These are phyloP conservation scores for Penicillium maclennaniae DNA, from an alignment of 495 filamentous ascomycete genomes.

Conservation along the genomic window DNA sequence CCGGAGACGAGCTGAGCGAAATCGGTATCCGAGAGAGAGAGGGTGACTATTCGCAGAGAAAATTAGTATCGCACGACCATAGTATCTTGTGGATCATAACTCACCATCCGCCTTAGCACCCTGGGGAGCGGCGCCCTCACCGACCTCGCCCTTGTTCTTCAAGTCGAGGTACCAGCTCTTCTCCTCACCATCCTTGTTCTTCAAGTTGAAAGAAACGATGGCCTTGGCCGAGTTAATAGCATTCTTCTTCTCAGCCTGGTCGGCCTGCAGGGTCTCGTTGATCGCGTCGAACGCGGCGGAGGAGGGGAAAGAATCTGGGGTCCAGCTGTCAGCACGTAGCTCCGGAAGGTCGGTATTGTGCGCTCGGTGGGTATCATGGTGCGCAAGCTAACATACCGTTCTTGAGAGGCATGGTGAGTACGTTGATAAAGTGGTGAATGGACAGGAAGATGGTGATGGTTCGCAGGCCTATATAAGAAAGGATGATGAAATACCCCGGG, in stretches of 20 bases:
- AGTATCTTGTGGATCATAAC: constrained; percentile 18
- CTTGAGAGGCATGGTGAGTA: constrained; percentile 72
- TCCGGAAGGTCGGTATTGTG: neutral
- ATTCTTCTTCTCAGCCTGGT: constrained; percentile 73
- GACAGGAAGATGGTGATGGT: neutral
- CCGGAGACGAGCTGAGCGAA: constrained; percentile 78
- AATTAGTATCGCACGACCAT: constrained; percentile 1
- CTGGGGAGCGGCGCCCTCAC: constrained; percentile 61
- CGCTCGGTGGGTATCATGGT: neutral
- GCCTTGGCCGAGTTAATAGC: constrained; percentile 84
- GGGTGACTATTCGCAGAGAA: constrained; percentile 57
- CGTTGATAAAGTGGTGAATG: neutral
- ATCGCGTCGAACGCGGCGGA: constrained; percentile 90
- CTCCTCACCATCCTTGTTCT: constrained; percentile 75
- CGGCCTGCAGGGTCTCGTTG: constrained; percentile 63
- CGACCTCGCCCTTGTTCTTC: constrained; percentile 81
- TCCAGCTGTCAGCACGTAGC: constrained; percentile 8
- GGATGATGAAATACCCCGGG: constrained; percentile 10
- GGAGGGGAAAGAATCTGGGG: constrained; percentile 78
- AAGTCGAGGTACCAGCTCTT: constrained; percentile 93
- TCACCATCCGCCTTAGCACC: constrained; percentile 79
- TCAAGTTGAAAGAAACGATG: constrained; percentile 87
- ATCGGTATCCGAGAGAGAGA: constrained; percentile 79
- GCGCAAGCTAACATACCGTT: constrained; percentile 52
- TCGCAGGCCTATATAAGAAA: constrained; percentile 1